Evolutionary conservation across 176 grass and related monocot genomes (phyloP), one percentile per base, ranked within the genome.

Genomic region (Paspalum vaginatum): DNA sequence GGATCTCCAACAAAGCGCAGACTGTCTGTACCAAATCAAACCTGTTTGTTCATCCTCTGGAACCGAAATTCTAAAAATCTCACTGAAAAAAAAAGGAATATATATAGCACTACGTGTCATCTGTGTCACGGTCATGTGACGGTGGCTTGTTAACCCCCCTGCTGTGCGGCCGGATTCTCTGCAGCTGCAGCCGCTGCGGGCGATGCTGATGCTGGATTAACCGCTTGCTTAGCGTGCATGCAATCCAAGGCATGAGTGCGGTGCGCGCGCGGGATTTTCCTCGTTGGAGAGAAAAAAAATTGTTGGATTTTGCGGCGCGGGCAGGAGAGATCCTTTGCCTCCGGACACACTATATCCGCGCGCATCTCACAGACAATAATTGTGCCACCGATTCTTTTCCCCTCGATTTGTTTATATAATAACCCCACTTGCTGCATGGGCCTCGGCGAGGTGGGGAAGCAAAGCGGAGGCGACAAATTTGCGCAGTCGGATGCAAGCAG

Each of bases 91-190:
- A 17, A n/a, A 75, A 16, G 45, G 45, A 15, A 73, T 70, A 41
- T 5, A 60, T 6, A n/a, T n/a, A n/a, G n/a, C 3, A 32, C 32
- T 32, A 32, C 32, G 3, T 32, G 32, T 32, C 13, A 39, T 68
- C 67, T 58, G 11, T 55, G 57, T 46, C 62, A 59, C 76, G 4
- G 11, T 87, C 65, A 66, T 14, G 56, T 75, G 81, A 85, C 56
- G 74, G 16, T 46, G 70, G 62, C 76, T 4, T 79, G 76, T 58
- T 81, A 91, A 81, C 81, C 75, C 56, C 38, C n/a, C n/a, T n/a
- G n/a, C n/a, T n/a, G n/a, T 46, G 40, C 53, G 2, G 40, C 39
- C 50, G 85, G 85, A 75, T 84, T 66, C 85, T 70, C 72, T 78
- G 66, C 67, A 65, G 81, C 57, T 74, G 37, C 32, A 2, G 32